Percentiles rank a stretch among this genome's conserved stretches.
Evolutionary conservation across 345 rosid species (phyloP).

Genomic region (Lenwebbia sp.): DNA sequence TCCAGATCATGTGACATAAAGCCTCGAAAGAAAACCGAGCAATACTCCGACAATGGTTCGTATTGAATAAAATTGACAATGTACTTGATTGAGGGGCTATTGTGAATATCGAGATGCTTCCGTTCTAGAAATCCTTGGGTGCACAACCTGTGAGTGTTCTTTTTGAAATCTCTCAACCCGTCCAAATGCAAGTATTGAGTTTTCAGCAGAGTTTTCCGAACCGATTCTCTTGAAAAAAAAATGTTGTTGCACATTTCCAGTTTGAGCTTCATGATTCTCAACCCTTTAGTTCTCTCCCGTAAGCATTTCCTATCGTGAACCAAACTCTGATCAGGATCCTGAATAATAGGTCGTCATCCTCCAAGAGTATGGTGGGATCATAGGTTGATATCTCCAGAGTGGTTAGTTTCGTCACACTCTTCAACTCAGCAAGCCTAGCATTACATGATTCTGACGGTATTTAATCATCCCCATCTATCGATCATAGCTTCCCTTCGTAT

Average conservation of each 20-base stretch:
- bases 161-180: neutral
- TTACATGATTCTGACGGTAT: neutral
- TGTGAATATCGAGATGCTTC: neutral
- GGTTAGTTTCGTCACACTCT: neutral
- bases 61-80: neutral
- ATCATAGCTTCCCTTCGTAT: neutral
- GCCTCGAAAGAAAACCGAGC: no score
- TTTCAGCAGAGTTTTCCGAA: neutral
- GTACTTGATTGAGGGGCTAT: neutral
- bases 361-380: neutral
- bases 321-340: neutral
- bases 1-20: no score
- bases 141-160: neutral
- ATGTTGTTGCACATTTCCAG: neutral
- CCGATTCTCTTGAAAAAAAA: neutral
- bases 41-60: neutral
- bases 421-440: neutral
- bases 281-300: neutral
- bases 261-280: neutral
- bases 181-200: neutral
- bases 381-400: neutral
- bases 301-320: neutral
- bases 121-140: neutral
- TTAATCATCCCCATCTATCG: neutral
- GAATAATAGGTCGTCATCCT: neutral